A percentile compares a stretch with the other conserved stretches of the same genome.
phyloP scores from a whole-genome alignment of 2,329 filamentous ascomycete species.

The Hortaea sp. region DNA sequence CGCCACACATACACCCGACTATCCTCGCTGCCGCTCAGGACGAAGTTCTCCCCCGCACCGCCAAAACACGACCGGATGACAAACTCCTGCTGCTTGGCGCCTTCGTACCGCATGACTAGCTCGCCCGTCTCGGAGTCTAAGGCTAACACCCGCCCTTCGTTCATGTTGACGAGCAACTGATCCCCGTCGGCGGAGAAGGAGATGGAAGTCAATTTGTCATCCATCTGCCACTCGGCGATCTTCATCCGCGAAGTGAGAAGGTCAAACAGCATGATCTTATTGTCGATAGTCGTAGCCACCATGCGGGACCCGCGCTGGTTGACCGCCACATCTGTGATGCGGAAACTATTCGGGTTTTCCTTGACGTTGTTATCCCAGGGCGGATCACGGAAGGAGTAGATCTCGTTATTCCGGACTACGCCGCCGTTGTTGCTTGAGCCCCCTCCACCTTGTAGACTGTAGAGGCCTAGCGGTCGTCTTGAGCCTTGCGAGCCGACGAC shows the following conservation, averaged over 20 bases:
- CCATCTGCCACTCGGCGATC: constrained; percentile 62
- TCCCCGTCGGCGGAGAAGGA: constrained; percentile 72
- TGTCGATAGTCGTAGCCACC: constrained; percentile 63
- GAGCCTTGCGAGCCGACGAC: constrained; percentile 69
- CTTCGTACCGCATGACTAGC: constrained; percentile 65
- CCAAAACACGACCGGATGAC: constrained; percentile 79
- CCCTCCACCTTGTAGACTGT: constrained; percentile 12
- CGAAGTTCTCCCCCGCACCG: constrained; percentile 83
- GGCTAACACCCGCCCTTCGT: constrained; percentile 65
- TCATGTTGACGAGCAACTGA: constrained; percentile 72
- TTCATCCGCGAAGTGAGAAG: constrained; percentile 54
- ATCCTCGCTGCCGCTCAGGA: constrained; percentile 82
- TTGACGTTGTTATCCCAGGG: constrained; percentile 43
- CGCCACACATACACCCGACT: constrained; percentile 80
- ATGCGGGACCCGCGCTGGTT: constrained; percentile 71
- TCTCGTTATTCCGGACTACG: constrained; percentile 18
- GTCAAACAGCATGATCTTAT: constrained; percentile 72
- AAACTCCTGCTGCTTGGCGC: constrained; percentile 63
- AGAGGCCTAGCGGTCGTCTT: constrained; percentile 53
- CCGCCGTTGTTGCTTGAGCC: constrained; percentile 4
- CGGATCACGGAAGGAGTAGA: constrained; percentile 37
- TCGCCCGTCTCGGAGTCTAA: constrained; percentile 65
- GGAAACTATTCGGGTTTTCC: constrained; percentile 47
- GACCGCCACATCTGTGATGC: constrained; percentile 77
- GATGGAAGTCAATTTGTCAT: constrained; percentile 65